Evolutionary conservation across 352 stramenopile species (phyloP).

Genomic region (Phytopythium montanum): DNA sequence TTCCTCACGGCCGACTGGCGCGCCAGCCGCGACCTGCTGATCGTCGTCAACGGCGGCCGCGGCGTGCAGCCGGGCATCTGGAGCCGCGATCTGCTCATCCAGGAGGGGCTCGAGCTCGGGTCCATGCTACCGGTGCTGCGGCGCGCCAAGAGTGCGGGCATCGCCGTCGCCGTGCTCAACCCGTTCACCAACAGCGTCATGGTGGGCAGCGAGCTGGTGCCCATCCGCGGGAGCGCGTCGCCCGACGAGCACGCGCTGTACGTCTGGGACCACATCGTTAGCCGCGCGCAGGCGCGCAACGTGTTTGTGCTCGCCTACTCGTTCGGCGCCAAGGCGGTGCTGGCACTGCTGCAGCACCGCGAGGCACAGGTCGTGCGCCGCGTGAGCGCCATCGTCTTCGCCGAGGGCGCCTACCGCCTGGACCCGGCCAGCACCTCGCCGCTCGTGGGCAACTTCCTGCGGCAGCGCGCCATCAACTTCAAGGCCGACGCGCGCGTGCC

Average conservation of each 20-base stretch:
- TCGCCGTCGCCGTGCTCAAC: conserved; percentile 64
- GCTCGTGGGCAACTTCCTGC: conserved; percentile 55
- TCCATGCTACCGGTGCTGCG: conserved; percentile 76
- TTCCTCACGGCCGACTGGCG: conserved; percentile 73
- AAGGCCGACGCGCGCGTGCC: conserved; percentile 46
- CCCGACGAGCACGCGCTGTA: conserved; percentile 72
- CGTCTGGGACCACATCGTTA: conserved; percentile 76
- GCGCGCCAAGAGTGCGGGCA: conserved; percentile 32
- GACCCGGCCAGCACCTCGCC: conserved; percentile 47
- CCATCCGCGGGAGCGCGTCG: conserved; percentile 55
- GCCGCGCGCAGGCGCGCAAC: conserved; percentile 47
- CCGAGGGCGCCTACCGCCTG: conserved; percentile 56
- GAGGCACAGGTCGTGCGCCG: conserved; percentile 52
- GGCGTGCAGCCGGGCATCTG: conserved; percentile 74
- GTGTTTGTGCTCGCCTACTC: conserved; percentile 69
- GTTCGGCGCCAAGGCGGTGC: conserved; percentile 64
- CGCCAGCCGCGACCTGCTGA: conserved; percentile 48
- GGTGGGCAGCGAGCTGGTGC: conserved; percentile 42
- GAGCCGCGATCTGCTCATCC: conserved; percentile 71
- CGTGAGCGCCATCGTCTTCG: conserved; percentile 64
- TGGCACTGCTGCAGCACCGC: conserved; percentile 60
- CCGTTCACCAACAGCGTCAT: conserved; percentile 74
- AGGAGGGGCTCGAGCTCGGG: conserved; percentile 68
- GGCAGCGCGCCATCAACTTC: conserved; percentile 70
- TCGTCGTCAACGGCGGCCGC: conserved; percentile 68